These are phyloP conservation scores for Straminergon stramineum DNA, from an alignment of 225 moss, liverwort and hornwort species.

Conservation along the genomic window DNA sequence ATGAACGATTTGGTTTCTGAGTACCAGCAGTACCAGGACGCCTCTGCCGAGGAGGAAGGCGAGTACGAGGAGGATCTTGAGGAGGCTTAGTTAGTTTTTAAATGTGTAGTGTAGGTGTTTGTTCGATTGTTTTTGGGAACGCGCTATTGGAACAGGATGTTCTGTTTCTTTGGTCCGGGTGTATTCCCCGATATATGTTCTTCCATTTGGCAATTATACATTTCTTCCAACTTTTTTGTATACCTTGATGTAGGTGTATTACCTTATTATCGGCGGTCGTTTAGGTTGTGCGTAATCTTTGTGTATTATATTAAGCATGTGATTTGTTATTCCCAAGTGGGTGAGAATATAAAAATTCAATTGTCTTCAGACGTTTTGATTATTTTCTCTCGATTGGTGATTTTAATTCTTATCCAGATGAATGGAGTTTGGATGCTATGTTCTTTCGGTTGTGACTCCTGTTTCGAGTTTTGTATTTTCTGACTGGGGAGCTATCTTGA, in stretches of 20 bases:
- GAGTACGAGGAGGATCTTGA: conserved; percentile 30
- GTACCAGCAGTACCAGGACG: conserved; percentile 46
- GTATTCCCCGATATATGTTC: neutral
- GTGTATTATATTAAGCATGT: neutral
- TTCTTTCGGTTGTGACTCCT: fast-evolving
- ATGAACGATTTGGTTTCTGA: conserved; percentile 52
- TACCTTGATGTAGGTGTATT: neutral
- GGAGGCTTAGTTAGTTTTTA: neutral
- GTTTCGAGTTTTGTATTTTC: fast-evolving
- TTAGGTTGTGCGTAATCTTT: neutral
- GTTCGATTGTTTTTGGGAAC: neutral
- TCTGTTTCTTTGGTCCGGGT: neutral
- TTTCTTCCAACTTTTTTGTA: neutral
- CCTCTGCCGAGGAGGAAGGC: conserved; percentile 28
- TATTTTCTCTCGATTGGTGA: too few species aligned
- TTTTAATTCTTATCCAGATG: fast-evolving
- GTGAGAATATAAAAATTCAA: neutral
- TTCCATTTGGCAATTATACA: neutral
- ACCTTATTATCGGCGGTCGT: neutral
- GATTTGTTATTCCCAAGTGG: neutral
- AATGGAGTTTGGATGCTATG: fast-evolving
- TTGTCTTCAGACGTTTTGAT: neutral
- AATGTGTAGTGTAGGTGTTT: neutral
- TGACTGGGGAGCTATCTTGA: fast-evolving
- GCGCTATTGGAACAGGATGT: neutral